These are phyloP conservation scores for Exidia glandulosa DNA, from an alignment of 768 basidiomycete genomes.

Conservation along the genomic window DNA sequence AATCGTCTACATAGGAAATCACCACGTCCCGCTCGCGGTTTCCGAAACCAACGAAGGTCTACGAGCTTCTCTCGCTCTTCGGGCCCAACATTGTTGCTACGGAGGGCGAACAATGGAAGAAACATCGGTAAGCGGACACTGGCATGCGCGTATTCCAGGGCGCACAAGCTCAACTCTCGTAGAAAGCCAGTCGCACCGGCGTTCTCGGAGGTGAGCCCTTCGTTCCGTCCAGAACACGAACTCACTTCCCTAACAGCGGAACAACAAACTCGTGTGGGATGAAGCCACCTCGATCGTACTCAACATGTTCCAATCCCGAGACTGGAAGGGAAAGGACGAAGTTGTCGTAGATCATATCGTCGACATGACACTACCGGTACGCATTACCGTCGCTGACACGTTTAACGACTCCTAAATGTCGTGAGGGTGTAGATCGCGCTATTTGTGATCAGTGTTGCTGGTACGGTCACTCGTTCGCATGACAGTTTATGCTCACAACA, in stretches of 20 bases:
- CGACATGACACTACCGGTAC: not conserved
- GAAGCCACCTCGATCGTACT: not conserved
- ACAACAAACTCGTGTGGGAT: constrained; percentile 3
- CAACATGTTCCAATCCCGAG: not conserved
- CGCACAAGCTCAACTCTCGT: too few relatives aligned
- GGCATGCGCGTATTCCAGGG: too few relatives aligned
- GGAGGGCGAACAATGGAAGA: constrained; percentile 57
- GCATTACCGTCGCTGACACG: not conserved
- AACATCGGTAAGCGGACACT: too few relatives aligned
- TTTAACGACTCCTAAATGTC: not conserved
- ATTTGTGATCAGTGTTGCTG: not conserved
- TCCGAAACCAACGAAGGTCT: constrained; percentile 42
- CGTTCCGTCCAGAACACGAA: not conserved
- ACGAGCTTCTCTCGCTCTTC: constrained; percentile 36
- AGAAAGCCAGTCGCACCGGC: constrained; percentile 52
- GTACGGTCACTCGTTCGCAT: not conserved
- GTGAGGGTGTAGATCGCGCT: not conserved
- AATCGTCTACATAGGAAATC: constrained; percentile 32
- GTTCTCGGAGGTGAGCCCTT: constrained; percentile 41
- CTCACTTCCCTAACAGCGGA: not conserved
- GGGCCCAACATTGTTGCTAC: constrained; percentile 55
- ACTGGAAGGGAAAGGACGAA: not conserved
- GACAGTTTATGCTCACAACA: not conserved
- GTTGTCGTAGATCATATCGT: not conserved
- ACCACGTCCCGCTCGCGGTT: constrained; percentile 38